Percentiles rank a stretch among this genome's conserved stretches.
Evolutionary conservation across 75 land plant genomes (phyloP).

Genomic region (Gnetum montanum): DNA sequence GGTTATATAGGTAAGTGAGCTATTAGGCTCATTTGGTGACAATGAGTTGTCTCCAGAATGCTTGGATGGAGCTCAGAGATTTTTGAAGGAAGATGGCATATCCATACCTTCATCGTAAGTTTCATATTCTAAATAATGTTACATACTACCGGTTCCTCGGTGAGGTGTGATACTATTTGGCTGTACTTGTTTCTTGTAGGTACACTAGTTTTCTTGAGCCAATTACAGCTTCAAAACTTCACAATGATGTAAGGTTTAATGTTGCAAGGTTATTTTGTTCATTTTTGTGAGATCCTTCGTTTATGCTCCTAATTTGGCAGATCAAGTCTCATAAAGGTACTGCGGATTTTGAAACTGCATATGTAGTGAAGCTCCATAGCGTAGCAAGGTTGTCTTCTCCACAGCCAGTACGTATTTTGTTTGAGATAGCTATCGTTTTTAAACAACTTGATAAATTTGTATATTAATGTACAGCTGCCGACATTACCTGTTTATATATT

Average conservation of each 20-base stretch:
- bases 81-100: slow-evolving; percentile 83
- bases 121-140: not conserved
- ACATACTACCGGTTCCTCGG: too few relatives aligned
- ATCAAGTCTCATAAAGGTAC: slow-evolving; percentile 86
- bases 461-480: too few relatives aligned
- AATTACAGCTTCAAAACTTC: slow-evolving; percentile 78
- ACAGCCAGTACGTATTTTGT: slow-evolving; percentile 64
- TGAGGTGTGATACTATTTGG: not conserved
- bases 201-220: slow-evolving; percentile 97
- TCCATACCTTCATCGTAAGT: slow-evolving; percentile 93
- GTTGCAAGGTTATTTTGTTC: too few relatives aligned
- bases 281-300: not conserved
- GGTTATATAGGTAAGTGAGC: slow-evolving; percentile 72
- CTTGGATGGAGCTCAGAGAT: slow-evolving; percentile 94
- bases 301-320: slow-evolving; percentile 17
- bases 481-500: too few relatives aligned
- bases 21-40: slow-evolving; percentile 97
- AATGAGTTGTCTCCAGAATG: slow-evolving; percentile 99
- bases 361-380: slow-evolving; percentile 94
- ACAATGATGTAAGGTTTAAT: slow-evolving; percentile 72
- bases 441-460: too few relatives aligned
- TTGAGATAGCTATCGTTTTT: too few relatives aligned
- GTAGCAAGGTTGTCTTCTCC: slow-evolving; percentile 79
- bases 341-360: slow-evolving; percentile 95
- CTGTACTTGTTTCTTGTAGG: slow-evolving; percentile 29